Evolutionary conservation across 257 asterid genomes (phyloP), one percentile per base, ranked within the genome.

Genomic region (Orobanche coerulescens): DNA sequence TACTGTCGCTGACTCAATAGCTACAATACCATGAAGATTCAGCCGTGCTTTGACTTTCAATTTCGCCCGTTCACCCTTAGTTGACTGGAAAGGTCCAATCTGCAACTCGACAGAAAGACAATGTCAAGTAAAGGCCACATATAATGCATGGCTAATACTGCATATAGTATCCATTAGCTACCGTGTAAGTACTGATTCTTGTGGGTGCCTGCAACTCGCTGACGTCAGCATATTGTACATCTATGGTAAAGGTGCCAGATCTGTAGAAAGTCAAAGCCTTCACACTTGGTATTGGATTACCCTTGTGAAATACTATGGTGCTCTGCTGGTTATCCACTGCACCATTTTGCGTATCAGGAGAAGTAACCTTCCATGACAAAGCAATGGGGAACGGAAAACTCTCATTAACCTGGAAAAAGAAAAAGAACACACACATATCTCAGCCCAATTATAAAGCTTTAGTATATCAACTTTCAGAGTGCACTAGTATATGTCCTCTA

Each of bases 231-330:
- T 85, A 91, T 46, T 77, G 88, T 4, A 83, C 82, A 76, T 85
- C 96, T 33, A 83, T 42, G 0, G 87, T 49, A 73, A 87, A 91
- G 10, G 94, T 83, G 19, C 78, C 82, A 52, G 97, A 69, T 71
- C 92, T 71, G 70, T 80, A 85, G 78, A 91, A 87, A 20, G 97
- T 91, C 77, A 87, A 74, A 14, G 95, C 96, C 82, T 91, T 91
- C 75, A 85, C 77, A 67, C 97, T 91, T 47, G 97, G 96, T 53
- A 87, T 79, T 0, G 94, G 82, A 70, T 91, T 91, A 20, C 96
- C 96, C 77, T 91, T 91, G 3, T 95, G 91, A 61, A 91, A 91
- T 26, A 91, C 95, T 34, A 87, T 62, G 2, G 92, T 80, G 73
- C 82, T 87, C 73, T 91, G 96, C 58, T 75, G 81, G 61, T 77